These are phyloP conservation scores for Colletotrichum gigasporum DNA, from an alignment of 2,329 filamentous ascomycete genomes.

Conservation along the genomic window DNA sequence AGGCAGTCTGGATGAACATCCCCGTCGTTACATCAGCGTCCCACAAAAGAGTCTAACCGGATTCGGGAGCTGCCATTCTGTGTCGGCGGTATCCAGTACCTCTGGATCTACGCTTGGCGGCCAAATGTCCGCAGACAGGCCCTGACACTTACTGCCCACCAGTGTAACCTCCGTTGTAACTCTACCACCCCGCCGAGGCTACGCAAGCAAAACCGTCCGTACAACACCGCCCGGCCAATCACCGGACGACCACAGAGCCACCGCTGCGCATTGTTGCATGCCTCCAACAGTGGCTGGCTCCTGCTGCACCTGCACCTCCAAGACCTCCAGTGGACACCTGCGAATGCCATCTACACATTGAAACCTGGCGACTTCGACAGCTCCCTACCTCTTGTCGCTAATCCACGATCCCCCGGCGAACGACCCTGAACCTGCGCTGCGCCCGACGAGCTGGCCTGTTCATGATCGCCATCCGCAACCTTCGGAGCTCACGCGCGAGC, in stretches of 20 bases:
- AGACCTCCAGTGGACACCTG: constrained; percentile 21
- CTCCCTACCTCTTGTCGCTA: neutral
- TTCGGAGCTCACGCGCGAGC: constrained; percentile 32
- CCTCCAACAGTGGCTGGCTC: constrained; percentile 21
- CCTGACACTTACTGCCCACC: neutral
- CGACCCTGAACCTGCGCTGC: neutral
- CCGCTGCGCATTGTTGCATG: constrained; percentile 22
- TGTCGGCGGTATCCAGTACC: constrained; percentile 15
- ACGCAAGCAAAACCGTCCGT: constrained; percentile 21
- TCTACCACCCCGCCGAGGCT: constrained; percentile 31
- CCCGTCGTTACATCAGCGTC: neutral
- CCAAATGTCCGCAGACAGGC: neutral
- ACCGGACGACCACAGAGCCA: constrained; percentile 8
- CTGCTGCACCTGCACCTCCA: constrained; percentile 1
- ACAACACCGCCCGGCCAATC: constrained; percentile 21
- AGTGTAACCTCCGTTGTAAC: constrained; percentile 19
- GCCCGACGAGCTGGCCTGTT: constrained; percentile 23
- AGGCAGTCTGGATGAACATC: neutral
- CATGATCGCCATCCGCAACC: constrained; percentile 26
- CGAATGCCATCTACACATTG: constrained; percentile 13
- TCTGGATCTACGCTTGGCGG: constrained; percentile 18
- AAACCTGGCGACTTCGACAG: constrained; percentile 14
- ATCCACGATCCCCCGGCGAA: neutral
- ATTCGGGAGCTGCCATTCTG: neutral
- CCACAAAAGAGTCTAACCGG: neutral